Evolutionary conservation across 148 eudicot species (phyloP).

Genomic region (Diospyros kaki): DNA sequence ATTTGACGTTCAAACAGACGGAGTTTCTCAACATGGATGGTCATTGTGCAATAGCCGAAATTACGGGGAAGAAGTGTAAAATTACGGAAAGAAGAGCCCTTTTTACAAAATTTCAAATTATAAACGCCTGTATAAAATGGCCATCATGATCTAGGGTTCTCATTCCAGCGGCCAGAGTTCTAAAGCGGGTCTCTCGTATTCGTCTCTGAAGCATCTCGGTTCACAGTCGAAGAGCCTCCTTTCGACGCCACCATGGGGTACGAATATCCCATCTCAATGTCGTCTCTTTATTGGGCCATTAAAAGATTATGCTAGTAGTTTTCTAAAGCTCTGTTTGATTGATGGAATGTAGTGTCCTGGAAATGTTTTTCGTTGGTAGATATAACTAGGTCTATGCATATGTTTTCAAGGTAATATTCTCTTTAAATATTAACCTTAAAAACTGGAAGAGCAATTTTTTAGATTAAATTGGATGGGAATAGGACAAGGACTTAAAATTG

Average conservation of each 20-base stretch:
- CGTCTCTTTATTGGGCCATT: background rate
- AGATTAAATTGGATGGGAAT: too few species aligned
- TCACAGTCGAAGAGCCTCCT: conserved; percentile 9
- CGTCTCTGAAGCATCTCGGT: background rate
- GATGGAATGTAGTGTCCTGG: background rate
- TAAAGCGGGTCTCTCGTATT: background rate
- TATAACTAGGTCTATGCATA: background rate
- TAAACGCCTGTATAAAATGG: background rate
- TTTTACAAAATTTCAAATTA: background rate
- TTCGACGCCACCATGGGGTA: conserved; percentile 12
- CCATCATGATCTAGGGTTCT: background rate
- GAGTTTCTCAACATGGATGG: too few species aligned
- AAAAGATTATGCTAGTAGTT: background rate
- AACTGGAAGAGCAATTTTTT: too few species aligned
- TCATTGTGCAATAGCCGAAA: too few species aligned
- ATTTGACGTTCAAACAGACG: too few species aligned
- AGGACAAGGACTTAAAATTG: too few species aligned
- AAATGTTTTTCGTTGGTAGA: background rate
- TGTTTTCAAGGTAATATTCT: too few species aligned
- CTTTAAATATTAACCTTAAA: too few species aligned
- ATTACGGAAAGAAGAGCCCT: background rate
- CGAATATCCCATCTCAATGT: background rate
- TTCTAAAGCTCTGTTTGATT: background rate
- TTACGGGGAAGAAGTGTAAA: background rate
- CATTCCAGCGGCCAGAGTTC: background rate